Conservation (phyloP, 352 stramenopile genomes). For the Pythium aphanidermatum region DNA sequence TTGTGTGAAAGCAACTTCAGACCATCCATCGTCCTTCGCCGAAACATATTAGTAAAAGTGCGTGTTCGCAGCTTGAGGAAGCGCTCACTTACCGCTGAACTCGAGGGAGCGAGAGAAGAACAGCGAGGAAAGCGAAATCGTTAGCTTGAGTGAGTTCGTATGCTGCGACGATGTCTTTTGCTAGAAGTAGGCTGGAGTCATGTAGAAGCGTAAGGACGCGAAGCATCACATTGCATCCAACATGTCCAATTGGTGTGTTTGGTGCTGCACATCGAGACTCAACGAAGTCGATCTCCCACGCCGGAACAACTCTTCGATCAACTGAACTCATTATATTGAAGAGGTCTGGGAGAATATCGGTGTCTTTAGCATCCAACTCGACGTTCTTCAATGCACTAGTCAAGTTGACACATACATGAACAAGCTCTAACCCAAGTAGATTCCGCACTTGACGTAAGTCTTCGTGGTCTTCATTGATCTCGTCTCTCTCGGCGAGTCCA, state of each 20-base stretch:
- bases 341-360: background rate
- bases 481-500: constrained; percentile 45
- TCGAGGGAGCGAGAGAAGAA: constrained; percentile 56
- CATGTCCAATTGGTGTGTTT: constrained; percentile 12
- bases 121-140: constrained; percentile 54
- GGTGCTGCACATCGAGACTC: constrained; percentile 31
- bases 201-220: constrained; percentile 44
- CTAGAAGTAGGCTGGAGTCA: constrained; percentile 37
- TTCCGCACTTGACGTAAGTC: constrained; percentile 39
- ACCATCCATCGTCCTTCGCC: constrained; percentile 41
- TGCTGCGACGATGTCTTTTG: constrained; percentile 26
- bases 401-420: constrained; percentile 44
- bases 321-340: background rate
- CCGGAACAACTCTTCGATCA: constrained; percentile 26
- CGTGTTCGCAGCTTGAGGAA: too few species aligned
- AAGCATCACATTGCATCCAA: constrained; percentile 34
- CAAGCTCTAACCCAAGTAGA: constrained; percentile 42
- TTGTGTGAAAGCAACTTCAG: constrained; percentile 52
- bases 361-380: background rate
- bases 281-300: constrained; percentile 54
- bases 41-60: background rate
- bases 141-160: constrained; percentile 26
- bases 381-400: constrained; percentile 23
- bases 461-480: constrained; percentile 66
- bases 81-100: constrained; percentile 40